These are phyloP conservation scores for Sporisorium graminicola DNA, from an alignment of 1,284 basidiomycete species.

Conservation along the genomic window DNA sequence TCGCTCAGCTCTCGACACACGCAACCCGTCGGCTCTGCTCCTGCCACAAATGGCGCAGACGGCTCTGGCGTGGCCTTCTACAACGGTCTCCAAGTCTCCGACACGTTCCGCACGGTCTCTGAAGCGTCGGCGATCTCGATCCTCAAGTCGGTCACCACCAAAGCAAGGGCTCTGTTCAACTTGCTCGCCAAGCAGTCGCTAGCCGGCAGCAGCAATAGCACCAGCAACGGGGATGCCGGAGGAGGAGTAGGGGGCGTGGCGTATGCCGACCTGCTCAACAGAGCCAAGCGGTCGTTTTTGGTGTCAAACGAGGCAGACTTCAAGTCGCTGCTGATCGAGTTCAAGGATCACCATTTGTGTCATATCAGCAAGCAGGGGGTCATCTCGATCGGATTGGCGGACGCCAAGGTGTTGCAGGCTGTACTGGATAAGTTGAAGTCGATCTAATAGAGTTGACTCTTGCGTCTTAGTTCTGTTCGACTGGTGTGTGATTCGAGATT, in stretches of 20 bases:
- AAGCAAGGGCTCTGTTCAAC: conserved; percentile 56
- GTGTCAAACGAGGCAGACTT: conserved; percentile 52
- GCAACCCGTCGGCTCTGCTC: not conserved
- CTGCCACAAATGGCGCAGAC: conserved; percentile 5
- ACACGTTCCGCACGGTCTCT: conserved; percentile 30
- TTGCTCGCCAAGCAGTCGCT: conserved; percentile 40
- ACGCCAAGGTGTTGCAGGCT: conserved; percentile 12
- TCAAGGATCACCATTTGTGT: conserved; percentile 54
- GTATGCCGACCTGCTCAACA: conserved; percentile 44
- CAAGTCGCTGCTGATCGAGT: conserved; percentile 56
- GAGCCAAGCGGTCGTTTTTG: conserved; percentile 49
- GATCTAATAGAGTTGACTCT: conserved; percentile 10
- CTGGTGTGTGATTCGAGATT: not conserved
- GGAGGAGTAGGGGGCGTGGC: conserved; percentile 20
- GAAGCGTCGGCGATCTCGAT: conserved; percentile 55
- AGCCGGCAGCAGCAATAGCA: not conserved
- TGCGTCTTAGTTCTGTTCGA: not conserved
- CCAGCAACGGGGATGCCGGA: too few species aligned
- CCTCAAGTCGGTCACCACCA: conserved; percentile 56
- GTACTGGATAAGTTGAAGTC: conserved; percentile 41
- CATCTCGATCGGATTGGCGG: conserved; percentile 32
- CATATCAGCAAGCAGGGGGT: conserved; percentile 30
- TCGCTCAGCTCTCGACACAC: conserved; percentile 1
- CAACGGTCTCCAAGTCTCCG: conserved; percentile 38
- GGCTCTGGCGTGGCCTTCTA: conserved; percentile 19